Base-by-base conservation (phyloP, 805 yeast genomes). In the Spathaspora passalidarum region DNA sequence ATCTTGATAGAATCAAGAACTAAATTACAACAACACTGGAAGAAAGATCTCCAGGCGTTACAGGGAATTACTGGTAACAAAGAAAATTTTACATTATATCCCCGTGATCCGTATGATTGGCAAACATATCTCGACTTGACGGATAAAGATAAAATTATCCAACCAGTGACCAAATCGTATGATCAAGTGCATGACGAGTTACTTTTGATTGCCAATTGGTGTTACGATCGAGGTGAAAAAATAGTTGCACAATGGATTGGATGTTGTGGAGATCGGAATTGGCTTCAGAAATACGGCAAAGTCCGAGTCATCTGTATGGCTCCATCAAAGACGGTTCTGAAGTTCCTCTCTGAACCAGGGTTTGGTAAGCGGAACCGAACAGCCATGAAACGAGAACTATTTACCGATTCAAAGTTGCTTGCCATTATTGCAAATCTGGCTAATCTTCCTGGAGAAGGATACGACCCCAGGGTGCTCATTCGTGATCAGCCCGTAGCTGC, bases 231-330 rank as follows among this genome's bases (percentile, higher is more conserved):
- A 7, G 86, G 86, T 10, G 94, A 85, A 59, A 81, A 84, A 42
- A 73, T 88, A 14, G 62, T 86, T 20, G 81, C 86, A 46, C 96
- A 88, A 64, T 86, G 89, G 81, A 61, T 86, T 25, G 77, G 76
- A 49, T 86, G 95, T 62, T 68, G 83, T 22, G 82, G 78, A 0
- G 75, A 83, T 58, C 70, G 76, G 41, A 86, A 86, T 56, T 88
- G 96, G 96, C 60, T 88, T 7, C 84, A 82, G 50, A 70, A 73
- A 53, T 86, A 76, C 62, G 76, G 96, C 7, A 75, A 85, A 41
- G 91, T 90, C 2, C 73, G 88, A 50, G 79, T 88, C 82, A 65
- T 91, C 19, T 63, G 86, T 13, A 80, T 91, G 81, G 70, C 84
- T 17, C 80, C 82, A 2, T 79, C 82, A 5, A 43, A 68, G 0